These are phyloP conservation scores for Ceriops decandra DNA, from an alignment of 345 rosid species.

Conservation along the genomic window DNA sequence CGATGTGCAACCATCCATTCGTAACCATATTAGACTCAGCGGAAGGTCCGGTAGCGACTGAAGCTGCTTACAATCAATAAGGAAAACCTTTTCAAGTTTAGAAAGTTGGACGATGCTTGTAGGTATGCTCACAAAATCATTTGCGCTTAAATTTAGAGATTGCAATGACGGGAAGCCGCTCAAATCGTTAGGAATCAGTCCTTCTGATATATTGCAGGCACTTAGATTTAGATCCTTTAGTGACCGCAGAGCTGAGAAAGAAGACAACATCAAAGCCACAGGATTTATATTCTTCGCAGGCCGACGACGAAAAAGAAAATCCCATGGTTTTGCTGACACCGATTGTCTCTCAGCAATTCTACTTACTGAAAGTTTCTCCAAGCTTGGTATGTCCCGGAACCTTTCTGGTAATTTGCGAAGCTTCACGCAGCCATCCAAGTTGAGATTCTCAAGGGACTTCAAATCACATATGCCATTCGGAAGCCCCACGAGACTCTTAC, in stretches of 20 bases:
- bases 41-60: background rate
- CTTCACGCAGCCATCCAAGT: conserved; percentile 13
- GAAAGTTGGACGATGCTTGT: background rate
- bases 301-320: background rate
- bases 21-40: background rate
- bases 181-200: conserved; percentile 6
- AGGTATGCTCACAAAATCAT: conserved; percentile 13
- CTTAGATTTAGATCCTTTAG: background rate
- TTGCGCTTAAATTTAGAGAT: conserved; percentile 11
- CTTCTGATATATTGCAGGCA: conserved; percentile 8
- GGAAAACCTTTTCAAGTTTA: background rate
- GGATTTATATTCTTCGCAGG: background rate
- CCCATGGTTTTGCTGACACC: background rate
- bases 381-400: background rate
- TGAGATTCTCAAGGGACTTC: background rate
- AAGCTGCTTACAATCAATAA: background rate
- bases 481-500: conserved; percentile 12
- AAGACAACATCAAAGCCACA: background rate
- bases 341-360: background rate
- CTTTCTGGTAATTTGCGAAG: conserved; percentile 8
- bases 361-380: background rate
- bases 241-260: background rate
- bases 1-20: background rate
- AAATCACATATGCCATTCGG: conserved; percentile 10
- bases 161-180: background rate